Base-by-base conservation (phyloP, 139 green algal species). In the Medakamo hakoo region DNA sequence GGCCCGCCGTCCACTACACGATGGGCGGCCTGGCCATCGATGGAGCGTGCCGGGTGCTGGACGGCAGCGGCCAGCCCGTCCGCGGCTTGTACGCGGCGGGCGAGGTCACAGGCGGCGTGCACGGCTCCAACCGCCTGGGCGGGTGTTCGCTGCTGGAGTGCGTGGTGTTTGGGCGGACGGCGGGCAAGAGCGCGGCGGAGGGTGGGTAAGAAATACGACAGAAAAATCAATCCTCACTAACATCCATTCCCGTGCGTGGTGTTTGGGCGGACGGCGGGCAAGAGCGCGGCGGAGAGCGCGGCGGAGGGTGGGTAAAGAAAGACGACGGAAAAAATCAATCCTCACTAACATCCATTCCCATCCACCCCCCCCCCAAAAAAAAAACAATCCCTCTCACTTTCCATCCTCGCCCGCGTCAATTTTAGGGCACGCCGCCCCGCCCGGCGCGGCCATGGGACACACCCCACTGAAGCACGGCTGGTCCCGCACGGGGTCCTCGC, bases 121-220 rank as follows among this genome's bases (percentile, higher is more conserved):
- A 98, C 71, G 91, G 91, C 23, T 88, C 87, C 68, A 99, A 99
- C 81, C 76, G 93, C 23, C 81, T 99, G 57, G 93, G 93, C 55
- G 93, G 92, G 57, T 98, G 97, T 82, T 88, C 74, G 22, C 73
- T 99, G 72, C 86, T 99, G 24, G 93, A 99, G 70, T 98, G 97
- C 63, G 91, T 96, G 20, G 90, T 98, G 25, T 99, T 98, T 79
- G 92, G 93, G 18, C 78, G 90, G 40, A 49, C 57, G 20, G 71
- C 71, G 60, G 71, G 71, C 27, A 25, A 4, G 31, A 29, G 30
- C 26, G 64, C 68, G 0, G 59, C 19, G 27, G 27, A 16, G 57
- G 27, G 9, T 62, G 57, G 40, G 40, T 52, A 52, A 52, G 40
- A 52, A 16, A 52, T 21, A 52, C 9, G 40, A 52, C 9, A 16